phyloP scores from a whole-genome alignment of 495 filamentous ascomycete genomes.

The Neurospora sp. region DNA sequence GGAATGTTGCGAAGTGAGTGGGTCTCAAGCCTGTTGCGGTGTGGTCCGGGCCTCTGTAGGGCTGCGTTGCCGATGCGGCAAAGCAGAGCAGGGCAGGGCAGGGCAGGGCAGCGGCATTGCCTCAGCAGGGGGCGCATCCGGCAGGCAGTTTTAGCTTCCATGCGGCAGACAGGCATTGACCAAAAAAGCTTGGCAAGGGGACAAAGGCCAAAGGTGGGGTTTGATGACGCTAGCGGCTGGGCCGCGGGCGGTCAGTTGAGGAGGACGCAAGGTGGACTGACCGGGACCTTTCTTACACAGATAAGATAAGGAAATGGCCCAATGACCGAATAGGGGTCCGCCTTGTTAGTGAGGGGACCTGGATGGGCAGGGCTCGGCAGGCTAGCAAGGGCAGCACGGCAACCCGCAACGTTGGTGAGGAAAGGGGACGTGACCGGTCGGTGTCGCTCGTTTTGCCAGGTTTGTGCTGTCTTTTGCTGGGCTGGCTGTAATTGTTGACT shows the following conservation, averaged over 20 bases:
- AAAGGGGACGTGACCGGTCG: background rate
- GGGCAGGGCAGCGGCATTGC: background rate
- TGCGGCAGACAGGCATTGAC: background rate
- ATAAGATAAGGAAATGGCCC: background rate
- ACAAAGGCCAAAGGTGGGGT: background rate
- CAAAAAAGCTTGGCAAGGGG: background rate
- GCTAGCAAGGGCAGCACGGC: background rate
- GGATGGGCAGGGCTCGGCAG: background rate
- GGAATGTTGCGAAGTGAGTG: background rate
- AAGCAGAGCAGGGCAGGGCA: background rate
- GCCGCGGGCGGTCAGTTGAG: background rate
- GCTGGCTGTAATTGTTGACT: background rate
- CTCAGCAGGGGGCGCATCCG: background rate
- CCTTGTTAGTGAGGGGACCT: background rate
- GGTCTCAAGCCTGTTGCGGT: background rate
- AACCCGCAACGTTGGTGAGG: background rate
- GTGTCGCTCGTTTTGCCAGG: background rate
- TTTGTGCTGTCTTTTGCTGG: background rate
- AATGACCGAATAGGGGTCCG: background rate
- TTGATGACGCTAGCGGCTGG: background rate
- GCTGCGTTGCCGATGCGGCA: background rate
- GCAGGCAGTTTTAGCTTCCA: background rate
- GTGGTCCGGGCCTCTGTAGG: background rate
- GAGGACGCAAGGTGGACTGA: background rate
- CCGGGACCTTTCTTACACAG: background rate